A percentile compares a stretch with the other conserved stretches of the same genome.
These are phyloP conservation scores for Chlamydomonas schloesseri DNA, from an alignment of 139 green algal genomes.

Conservation along the genomic window DNA sequence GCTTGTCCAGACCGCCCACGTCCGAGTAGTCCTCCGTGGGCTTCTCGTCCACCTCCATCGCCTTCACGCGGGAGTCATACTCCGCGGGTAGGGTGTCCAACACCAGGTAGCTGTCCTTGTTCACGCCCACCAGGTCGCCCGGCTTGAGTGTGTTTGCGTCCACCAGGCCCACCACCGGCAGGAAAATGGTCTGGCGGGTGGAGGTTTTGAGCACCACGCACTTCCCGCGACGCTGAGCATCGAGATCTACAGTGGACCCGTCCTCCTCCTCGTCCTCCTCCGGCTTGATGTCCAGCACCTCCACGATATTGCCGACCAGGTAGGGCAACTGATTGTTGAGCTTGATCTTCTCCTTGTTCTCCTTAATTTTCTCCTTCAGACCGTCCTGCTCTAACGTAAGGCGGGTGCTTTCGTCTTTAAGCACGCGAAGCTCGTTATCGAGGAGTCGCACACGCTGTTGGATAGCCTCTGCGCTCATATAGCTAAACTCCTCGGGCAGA, in stretches of 20 bases:
- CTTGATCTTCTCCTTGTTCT: slow-evolving; percentile 99
- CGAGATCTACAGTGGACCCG: slow-evolving; percentile 88
- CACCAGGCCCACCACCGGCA: slow-evolving; percentile 98
- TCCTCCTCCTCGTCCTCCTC: slow-evolving; percentile 94
- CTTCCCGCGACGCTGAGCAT: slow-evolving; percentile 92
- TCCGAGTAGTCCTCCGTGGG: slow-evolving; percentile 99
- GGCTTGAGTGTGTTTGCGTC: slow-evolving; percentile 90
- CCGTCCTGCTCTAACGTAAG: slow-evolving; percentile 86
- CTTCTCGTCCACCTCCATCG: slow-evolving; percentile 99
- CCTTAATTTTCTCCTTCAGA: slow-evolving; percentile 87
- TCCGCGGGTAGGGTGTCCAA: slow-evolving; percentile 97
- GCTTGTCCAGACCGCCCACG: slow-evolving; percentile 97
- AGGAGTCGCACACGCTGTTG: slow-evolving; percentile 84
- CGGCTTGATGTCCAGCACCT: slow-evolving; percentile 94
- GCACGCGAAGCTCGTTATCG: slow-evolving; percentile 98
- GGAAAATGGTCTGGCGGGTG: slow-evolving; percentile 98
- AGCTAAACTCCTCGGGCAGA: slow-evolving; percentile 90
- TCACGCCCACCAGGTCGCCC: slow-evolving; percentile 97
- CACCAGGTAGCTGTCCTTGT: slow-evolving; percentile 99
- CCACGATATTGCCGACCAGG: slow-evolving; percentile 98
- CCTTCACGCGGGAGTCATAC: slow-evolving; percentile 98
- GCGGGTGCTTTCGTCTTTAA: slow-evolving; percentile 93
- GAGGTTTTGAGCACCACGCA: slow-evolving; percentile 98
- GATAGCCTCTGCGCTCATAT: slow-evolving; percentile 92
- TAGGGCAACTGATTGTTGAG: slow-evolving; percentile 99